Base-by-base conservation (phyloP, 1,139 yeast genomes). In the Sugiyamaella grinbergsii region DNA sequence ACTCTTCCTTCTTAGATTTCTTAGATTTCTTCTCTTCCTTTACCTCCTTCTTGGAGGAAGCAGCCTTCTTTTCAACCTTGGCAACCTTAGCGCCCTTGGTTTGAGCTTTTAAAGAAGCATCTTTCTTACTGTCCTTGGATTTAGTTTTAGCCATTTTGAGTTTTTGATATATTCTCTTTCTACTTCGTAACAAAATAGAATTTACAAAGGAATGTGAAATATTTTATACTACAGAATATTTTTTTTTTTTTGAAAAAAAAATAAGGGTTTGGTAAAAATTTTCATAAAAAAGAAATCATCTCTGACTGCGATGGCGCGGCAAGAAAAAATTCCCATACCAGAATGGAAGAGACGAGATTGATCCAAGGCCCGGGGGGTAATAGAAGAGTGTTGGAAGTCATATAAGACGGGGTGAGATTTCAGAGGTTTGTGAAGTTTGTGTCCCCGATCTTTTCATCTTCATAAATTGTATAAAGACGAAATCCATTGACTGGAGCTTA, bases 41-140 rank as follows among this genome's bases (percentile, higher is more conserved):
- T 58, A 59, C 62, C 60, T 56, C 63, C 62, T 61, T 60, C 59
- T 54, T 62, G 54, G 48, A 56, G 57, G 59, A 59, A 55, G 63
- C 43, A 56, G 50, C 58, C 52, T 54, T 58, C 60, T 56, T 60
- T 43, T 56, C 49, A 29, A 58, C 42, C 62, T 57, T 65, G 58
- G 51, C 56, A 56, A 60, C 62, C 56, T 61, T 62, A 55, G 67
- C 52, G 36, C 58, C 64, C 46, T 58, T 56, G 47, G 56, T 54
- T 31, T 59, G 53, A 22, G 61, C 58, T 48, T 49, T 49, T 34
- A 47, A 31, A 26, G 42, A 42, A 2, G 39, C 53, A 5, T 48
- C 19, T 37, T 47, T 49, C 48, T 56, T 51, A 29, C 43, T 40
- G 32, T 47, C 56, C 42, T 51, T 47, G 24, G 48, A 47, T 38